These are phyloP conservation scores for Cladophialophora psammophila DNA, from an alignment of 2,329 filamentous ascomycete genomes.

Conservation along the genomic window DNA sequence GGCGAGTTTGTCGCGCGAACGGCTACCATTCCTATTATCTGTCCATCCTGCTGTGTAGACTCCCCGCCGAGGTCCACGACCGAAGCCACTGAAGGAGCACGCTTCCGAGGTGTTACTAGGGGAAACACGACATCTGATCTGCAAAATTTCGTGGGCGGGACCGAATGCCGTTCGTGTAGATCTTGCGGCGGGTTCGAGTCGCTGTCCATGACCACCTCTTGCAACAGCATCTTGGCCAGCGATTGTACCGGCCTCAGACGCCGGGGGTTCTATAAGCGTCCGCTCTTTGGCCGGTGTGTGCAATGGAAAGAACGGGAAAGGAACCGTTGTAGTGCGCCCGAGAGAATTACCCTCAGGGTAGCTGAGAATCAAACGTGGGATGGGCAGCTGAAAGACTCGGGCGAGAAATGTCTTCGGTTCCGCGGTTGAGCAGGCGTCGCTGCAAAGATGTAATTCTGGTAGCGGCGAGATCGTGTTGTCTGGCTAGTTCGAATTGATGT, in stretches of 20 bases:
- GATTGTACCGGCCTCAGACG: slow-evolving; percentile 15
- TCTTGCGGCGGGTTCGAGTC: slow-evolving; percentile 32
- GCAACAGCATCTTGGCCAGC: slow-evolving; percentile 31
- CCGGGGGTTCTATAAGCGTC: background rate
- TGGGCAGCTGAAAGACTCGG: slow-evolving; percentile 2
- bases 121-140: slow-evolving; percentile 39
- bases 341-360: background rate
- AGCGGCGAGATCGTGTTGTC: background rate
- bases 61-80: slow-evolving; percentile 27
- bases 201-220: slow-evolving; percentile 36
- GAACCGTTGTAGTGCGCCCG: background rate
- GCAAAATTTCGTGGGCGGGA: slow-evolving; percentile 27
- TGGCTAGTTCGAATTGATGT: background rate
- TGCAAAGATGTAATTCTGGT: background rate
- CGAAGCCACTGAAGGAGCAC: slow-evolving; percentile 35
- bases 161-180: slow-evolving; percentile 32
- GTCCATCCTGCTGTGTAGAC: slow-evolving; percentile 30
- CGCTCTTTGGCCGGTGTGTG: background rate
- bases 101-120: slow-evolving; percentile 36
- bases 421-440: background rate
- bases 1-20: slow-evolving; percentile 28
- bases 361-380: background rate
- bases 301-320: background rate
- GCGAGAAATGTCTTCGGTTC: background rate
- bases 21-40: slow-evolving; percentile 35